Conservation (phyloP, 2,329 filamentous ascomycete species). For the Diaporthe sp. region DNA sequence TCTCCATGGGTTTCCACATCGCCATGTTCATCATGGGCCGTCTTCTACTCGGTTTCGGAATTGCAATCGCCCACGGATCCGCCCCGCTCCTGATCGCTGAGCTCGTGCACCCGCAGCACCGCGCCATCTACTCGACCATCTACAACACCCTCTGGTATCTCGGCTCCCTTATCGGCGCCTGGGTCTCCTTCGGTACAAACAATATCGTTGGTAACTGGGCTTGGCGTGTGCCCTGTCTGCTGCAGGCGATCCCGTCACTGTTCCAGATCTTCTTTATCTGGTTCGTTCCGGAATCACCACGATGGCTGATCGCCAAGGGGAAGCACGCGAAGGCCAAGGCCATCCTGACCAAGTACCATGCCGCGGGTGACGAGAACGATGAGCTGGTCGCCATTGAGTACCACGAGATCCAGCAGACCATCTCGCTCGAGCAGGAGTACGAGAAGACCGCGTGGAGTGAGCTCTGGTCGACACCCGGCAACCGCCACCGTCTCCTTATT, state of each 20-base stretch:
- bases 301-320: conserved; percentile 76
- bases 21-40: conserved; percentile 57
- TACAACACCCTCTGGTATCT: conserved; percentile 50
- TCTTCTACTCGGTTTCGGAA: conserved; percentile 54
- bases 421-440: conserved; percentile 60
- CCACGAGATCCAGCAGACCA: conserved; percentile 59
- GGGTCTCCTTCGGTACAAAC: conserved; percentile 45
- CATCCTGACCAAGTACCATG: conserved; percentile 51
- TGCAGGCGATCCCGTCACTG: conserved; percentile 51
- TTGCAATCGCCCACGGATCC: conserved; percentile 44
- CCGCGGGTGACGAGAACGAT: conserved; percentile 53
- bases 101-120: conserved; percentile 56
- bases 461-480: conserved; percentile 64
- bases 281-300: conserved; percentile 77
- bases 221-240: conserved; percentile 40
- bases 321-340: conserved; percentile 49
- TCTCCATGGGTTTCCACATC: conserved; percentile 54
- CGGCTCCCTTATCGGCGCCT: conserved; percentile 48
- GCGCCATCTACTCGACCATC: conserved; percentile 50
- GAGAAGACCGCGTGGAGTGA: conserved; percentile 60
- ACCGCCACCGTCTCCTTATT: conserved; percentile 68
- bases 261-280: conserved; percentile 77
- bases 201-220: conserved; percentile 34
- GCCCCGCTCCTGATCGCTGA: conserved; percentile 50
- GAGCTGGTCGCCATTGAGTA: conserved; percentile 58